Evolutionary conservation across 768 basidiomycete species (phyloP), one percentile per base, ranked within the genome.

Genomic region (Melanogaster broomeanus): DNA sequence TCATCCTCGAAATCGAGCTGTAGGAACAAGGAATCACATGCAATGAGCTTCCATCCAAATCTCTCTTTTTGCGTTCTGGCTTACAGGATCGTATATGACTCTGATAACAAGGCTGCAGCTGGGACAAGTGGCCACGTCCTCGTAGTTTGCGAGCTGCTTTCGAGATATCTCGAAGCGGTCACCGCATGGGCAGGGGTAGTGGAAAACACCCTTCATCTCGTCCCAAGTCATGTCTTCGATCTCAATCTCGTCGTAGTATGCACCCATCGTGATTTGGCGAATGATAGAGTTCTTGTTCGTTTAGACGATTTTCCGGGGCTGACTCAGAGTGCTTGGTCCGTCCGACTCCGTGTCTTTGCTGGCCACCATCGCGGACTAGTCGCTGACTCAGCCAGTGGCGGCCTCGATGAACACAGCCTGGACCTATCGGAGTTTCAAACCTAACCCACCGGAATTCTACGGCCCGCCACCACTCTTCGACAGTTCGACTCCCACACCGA

Each of bases 191-290:
- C 94, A 99, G 0, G 95, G 96, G 68, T 95, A 97, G 76, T 98
- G 95, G 64, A 86, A 98, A 5, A 98, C 88, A 37, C 78, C 66
- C 64, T 87, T 90, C 49, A 78, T 82, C 21, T 78, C 77, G 67
- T 96, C 93, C 91, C 92, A 97, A 15, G 74, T 80, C 87, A 97
- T 95, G 63, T 97, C 95, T 65, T 98, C 96, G 47, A 98, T 97
- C 67, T 98, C 94, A 24, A 98, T 84, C 71, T 97, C 95, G 76
- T 98, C 94, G 77, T 98, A 95, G 70, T 90, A 93, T 19, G 87
- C 86, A 15, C 85, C 88, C 90, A 92, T 91, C 4, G 19, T 42
- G 54, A 19, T 15, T 22, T 34, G 40, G 13, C 49, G 49, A 19
- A 28, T 33, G 30, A 15, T 31, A 15, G 11, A 31, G 13, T 1